phyloP scores from a whole-genome alignment of 805 yeast genomes.

The Osmozyma mogii region DNA sequence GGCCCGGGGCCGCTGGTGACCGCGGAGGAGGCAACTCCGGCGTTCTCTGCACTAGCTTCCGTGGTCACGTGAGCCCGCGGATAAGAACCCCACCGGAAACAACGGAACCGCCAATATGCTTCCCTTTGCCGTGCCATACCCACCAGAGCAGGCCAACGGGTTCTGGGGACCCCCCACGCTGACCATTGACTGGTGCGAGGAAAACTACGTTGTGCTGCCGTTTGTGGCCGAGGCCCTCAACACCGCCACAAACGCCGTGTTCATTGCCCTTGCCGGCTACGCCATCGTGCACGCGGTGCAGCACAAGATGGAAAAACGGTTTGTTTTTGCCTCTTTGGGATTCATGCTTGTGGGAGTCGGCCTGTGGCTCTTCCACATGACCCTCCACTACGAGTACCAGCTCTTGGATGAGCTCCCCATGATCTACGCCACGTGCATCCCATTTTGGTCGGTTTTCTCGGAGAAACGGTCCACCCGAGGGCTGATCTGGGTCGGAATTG shows the following conservation, averaged over 20 bases:
- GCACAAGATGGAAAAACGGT: slow-evolving; percentile 62
- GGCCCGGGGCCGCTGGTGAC: too few species aligned
- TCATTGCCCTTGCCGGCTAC: slow-evolving; percentile 47
- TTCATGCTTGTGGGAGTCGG: slow-evolving; percentile 90
- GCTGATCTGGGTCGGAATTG: slow-evolving; percentile 38
- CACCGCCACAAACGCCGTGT: slow-evolving; percentile 67
- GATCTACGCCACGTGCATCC: slow-evolving; percentile 96
- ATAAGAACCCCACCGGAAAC: too few species aligned
- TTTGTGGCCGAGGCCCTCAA: slow-evolving; percentile 89
- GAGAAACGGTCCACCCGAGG: slow-evolving; percentile 39
- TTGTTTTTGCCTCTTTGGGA: slow-evolving; percentile 64
- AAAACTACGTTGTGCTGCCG: slow-evolving; percentile 79
- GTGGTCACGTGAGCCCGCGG: too few species aligned
- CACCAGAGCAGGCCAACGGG: slow-evolving; percentile 47
- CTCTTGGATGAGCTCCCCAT: slow-evolving; percentile 92
- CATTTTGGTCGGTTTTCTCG: slow-evolving; percentile 76
- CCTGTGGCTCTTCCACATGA: slow-evolving; percentile 95
- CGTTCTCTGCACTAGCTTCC: too few species aligned
- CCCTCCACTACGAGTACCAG: slow-evolving; percentile 82
- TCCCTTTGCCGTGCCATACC: slow-evolving; percentile 48
- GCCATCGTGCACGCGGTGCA: slow-evolving; percentile 54
- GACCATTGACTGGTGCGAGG: slow-evolving; percentile 99
- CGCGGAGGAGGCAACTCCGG: too few species aligned
- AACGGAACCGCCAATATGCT: slow-evolving; percentile 28
- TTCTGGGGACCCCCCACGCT: slow-evolving; percentile 83